Conservation (phyloP, 2,329 filamentous ascomycete genomes). For the Aspergillus tubingensis region DNA sequence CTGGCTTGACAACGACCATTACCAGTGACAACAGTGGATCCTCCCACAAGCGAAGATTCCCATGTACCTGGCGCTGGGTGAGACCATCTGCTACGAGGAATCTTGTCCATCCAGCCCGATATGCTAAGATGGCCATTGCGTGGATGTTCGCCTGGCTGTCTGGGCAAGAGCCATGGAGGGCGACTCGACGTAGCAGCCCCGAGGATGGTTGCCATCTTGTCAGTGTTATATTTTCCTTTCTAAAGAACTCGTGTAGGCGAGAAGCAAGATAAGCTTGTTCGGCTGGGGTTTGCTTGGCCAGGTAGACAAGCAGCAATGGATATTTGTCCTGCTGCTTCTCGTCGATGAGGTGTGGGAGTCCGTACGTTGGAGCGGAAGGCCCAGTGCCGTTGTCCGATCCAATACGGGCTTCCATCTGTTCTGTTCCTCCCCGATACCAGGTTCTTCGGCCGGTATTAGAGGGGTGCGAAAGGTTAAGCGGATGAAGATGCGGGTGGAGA, state of each 20-base stretch:
- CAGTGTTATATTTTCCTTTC: neutral
- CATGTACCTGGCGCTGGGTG: neutral
- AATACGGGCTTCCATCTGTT: neutral
- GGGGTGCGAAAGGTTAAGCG: too few relatives aligned
- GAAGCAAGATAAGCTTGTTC: neutral
- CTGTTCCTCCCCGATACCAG: too few relatives aligned
- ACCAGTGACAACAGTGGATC: neutral
- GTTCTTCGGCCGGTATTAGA: too few relatives aligned
- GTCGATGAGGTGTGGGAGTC: neutral
- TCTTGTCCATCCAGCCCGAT: slow-evolving; percentile 2
- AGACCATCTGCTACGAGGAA: slow-evolving; percentile 7
- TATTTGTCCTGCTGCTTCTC: neutral
- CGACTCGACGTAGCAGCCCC: neutral
- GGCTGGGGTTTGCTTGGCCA: neutral
- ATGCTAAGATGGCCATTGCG: neutral
- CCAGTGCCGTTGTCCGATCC: neutral
- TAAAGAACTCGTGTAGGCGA: neutral
- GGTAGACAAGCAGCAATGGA: neutral
- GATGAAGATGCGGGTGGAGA: too few relatives aligned
- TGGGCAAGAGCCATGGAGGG: neutral
- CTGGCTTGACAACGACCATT: neutral
- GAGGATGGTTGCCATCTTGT: neutral
- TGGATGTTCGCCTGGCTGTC: slow-evolving; percentile 1
- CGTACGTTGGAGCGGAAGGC: neutral
- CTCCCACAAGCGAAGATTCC: neutral